Evolutionary conservation across 768 basidiomycete species (phyloP).

Genomic region (Cubamyces sp.): DNA sequence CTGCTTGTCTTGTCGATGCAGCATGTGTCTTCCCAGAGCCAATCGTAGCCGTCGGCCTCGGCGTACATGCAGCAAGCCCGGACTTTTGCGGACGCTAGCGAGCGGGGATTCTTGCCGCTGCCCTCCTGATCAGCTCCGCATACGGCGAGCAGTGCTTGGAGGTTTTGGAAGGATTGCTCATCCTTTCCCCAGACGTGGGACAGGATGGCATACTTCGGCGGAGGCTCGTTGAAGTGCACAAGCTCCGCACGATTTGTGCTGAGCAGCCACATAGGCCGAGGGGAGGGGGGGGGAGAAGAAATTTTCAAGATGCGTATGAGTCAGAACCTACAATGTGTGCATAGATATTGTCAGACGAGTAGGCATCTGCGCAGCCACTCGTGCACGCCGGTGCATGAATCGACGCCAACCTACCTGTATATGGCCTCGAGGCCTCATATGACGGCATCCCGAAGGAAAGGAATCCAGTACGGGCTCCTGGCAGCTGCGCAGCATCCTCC

Average conservation of each 20-base stretch:
- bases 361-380: background rate
- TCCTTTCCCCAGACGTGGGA: constrained; percentile 1
- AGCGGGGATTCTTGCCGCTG: background rate
- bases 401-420: too few relatives aligned
- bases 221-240: background rate
- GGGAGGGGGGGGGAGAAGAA: too few relatives aligned
- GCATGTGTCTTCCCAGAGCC: constrained; percentile 13
- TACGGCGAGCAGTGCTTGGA: background rate
- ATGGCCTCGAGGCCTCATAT: too few relatives aligned
- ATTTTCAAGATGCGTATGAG: background rate
- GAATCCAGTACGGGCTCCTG: too few relatives aligned
- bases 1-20: constrained; percentile 15
- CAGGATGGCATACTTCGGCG: constrained; percentile 9
- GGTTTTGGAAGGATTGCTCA: constrained; percentile 12
- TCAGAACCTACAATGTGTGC: too few relatives aligned
- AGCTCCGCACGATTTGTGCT: constrained; percentile 3
- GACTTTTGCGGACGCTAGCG: constrained; percentile 1
- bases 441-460: too few relatives aligned
- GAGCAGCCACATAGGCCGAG: constrained; percentile 8
- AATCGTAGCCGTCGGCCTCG: constrained; percentile 4
- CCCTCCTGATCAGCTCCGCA: background rate
- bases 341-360: too few relatives aligned
- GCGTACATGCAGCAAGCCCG: constrained; percentile 13
- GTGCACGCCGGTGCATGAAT: too few relatives aligned
- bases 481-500: too few relatives aligned